Percentiles rank a stretch among this genome's conserved stretches.
These are phyloP conservation scores for Tolypocladium paradoxum DNA, from an alignment of 2,329 filamentous ascomycete genomes.

Conservation along the genomic window DNA sequence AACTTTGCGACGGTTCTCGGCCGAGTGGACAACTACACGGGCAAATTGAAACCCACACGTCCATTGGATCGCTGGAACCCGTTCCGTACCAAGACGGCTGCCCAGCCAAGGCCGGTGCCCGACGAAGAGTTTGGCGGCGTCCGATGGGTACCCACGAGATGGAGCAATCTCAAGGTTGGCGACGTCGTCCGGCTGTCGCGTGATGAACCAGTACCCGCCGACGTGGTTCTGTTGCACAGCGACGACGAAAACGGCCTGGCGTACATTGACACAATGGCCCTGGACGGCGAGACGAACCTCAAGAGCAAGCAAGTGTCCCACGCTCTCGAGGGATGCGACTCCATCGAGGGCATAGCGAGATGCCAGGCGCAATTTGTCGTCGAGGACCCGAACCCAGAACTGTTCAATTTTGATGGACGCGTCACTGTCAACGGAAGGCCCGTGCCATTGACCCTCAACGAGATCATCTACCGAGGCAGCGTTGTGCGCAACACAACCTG, in stretches of 20 bases:
- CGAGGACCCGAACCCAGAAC: constrained; percentile 67
- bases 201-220: constrained; percentile 73
- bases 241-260: constrained; percentile 69
- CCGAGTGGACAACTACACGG: constrained; percentile 22
- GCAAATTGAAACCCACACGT: constrained; percentile 12
- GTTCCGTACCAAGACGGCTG: constrained; percentile 17
- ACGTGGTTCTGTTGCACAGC: constrained; percentile 69
- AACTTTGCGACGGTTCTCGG: constrained; percentile 35
- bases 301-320: constrained; percentile 63
- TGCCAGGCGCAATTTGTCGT: constrained; percentile 55
- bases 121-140: constrained; percentile 49
- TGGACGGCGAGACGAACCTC: constrained; percentile 74
- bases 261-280: constrained; percentile 75
- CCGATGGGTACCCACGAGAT: constrained; percentile 39
- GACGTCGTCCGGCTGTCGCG: constrained; percentile 42
- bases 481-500: constrained; percentile 69
- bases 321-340: constrained; percentile 46
- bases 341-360: constrained; percentile 40
- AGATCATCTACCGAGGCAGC: constrained; percentile 80
- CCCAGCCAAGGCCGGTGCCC: constrained; percentile 22
- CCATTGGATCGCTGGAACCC: constrained; percentile 20
- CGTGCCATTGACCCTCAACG: constrained; percentile 63
- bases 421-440: constrained; percentile 48
- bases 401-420: constrained; percentile 67
- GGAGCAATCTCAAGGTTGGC: constrained; percentile 38